Conservation (phyloP, 495 filamentous ascomycete species). For the Penicillium argentinense region DNA sequence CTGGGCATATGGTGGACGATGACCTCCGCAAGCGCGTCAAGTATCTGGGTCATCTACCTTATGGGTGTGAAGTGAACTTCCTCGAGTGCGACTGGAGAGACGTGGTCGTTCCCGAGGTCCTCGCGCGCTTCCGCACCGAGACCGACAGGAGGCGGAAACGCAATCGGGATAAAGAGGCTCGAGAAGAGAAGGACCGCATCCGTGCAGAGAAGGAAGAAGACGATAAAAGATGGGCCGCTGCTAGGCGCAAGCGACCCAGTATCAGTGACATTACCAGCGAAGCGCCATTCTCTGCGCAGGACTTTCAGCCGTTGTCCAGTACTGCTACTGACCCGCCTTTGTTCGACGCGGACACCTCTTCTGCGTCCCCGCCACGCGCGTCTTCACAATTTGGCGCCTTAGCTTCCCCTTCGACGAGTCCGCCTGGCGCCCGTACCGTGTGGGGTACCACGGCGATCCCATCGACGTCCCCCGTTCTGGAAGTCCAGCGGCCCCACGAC, state of each 20-base stretch:
- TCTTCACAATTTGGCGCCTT: constrained; percentile 60
- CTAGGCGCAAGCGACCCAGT: constrained; percentile 47
- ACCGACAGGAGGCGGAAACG: constrained; percentile 75
- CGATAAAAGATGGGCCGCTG: constrained; percentile 57
- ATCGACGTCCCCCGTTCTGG: constrained; percentile 47
- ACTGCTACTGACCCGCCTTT: constrained; percentile 40
- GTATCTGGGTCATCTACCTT: constrained; percentile 87
- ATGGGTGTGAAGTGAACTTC: constrained; percentile 91
- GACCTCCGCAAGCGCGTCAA: constrained; percentile 82
- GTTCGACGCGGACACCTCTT: constrained; percentile 45
- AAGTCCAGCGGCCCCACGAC: constrained; percentile 52
- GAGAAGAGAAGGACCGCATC: constrained; percentile 87
- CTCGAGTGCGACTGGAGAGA: constrained; percentile 98
- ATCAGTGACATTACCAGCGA: constrained; percentile 34
- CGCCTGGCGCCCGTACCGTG: constrained; percentile 71
- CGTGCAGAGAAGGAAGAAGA: constrained; percentile 84
- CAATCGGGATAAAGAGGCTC: constrained; percentile 81
- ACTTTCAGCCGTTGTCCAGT: constrained; percentile 66
- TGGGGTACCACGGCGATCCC: constrained; percentile 78
- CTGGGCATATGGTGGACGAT: constrained; percentile 88
- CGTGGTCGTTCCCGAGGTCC: constrained; percentile 71
- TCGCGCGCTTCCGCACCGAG: constrained; percentile 71
- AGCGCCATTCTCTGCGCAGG: constrained; percentile 47
- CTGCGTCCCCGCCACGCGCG: constrained; percentile 58
- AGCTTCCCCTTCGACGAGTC: constrained; percentile 77